Conservation (phyloP, 352 stramenopile genomes). For the Phytophthora boehmeriae region DNA sequence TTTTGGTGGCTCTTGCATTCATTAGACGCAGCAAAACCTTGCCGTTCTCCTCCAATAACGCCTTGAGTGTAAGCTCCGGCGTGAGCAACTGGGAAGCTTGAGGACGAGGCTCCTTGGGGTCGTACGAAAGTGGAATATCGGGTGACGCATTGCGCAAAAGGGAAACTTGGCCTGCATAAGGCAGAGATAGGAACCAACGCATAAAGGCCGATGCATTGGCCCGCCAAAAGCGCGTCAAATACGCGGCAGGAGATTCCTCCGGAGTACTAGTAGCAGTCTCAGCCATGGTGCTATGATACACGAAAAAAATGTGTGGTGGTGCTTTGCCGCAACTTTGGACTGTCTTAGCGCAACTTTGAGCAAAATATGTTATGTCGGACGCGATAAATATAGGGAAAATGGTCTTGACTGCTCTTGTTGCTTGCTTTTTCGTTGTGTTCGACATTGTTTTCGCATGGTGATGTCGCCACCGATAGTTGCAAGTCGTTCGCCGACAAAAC, state of each 20-base stretch:
- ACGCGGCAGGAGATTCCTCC: conserved; percentile 52
- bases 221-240: conserved; percentile 77
- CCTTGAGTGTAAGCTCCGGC: conserved; percentile 75
- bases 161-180: conserved; percentile 76
- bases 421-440: too few relatives aligned
- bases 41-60: conserved; percentile 78
- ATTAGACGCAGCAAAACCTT: conserved; percentile 80
- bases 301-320: too few relatives aligned
- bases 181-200: conserved; percentile 83
- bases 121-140: conserved; percentile 73
- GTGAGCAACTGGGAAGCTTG: conserved; percentile 71
- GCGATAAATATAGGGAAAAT: too few relatives aligned
- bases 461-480: conserved; percentile 7
- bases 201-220: conserved; percentile 80
- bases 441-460: too few relatives aligned
- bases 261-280: conserved; percentile 16
- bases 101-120: conserved; percentile 45
- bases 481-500: conserved; percentile 9
- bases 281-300: conserved; percentile 36
- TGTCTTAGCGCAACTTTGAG: too few relatives aligned
- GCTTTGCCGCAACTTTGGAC: too few relatives aligned
- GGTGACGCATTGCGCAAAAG: conserved; percentile 81
- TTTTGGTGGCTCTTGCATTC: conserved; percentile 71
- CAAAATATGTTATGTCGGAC: too few relatives aligned
- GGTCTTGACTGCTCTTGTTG: too few relatives aligned